Evolutionary conservation across 352 stramenopile species (phyloP).

Genomic region (Thraustochytrium striatum): DNA sequence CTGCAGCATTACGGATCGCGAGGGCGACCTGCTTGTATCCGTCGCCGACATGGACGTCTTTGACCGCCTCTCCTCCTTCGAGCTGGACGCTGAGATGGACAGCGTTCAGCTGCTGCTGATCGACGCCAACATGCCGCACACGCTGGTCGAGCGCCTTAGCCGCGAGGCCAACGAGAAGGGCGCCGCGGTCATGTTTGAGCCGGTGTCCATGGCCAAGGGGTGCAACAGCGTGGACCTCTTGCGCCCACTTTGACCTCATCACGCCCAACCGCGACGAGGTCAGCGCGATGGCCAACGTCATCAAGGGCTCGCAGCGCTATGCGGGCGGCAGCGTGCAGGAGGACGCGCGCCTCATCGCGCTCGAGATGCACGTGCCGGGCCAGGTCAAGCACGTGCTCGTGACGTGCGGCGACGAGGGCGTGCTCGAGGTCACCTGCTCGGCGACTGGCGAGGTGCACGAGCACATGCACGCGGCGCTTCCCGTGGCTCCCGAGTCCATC

Average conservation of each 20-base stretch:
- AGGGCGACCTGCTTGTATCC: slow-evolving; percentile 67
- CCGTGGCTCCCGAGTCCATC: neutral
- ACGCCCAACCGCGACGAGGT: slow-evolving; percentile 73
- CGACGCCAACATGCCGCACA: slow-evolving; percentile 70
- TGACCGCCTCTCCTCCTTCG: slow-evolving; percentile 17
- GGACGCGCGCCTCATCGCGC: slow-evolving; percentile 53
- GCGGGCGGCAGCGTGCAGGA: slow-evolving; percentile 56
- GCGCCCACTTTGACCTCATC: slow-evolving; percentile 63
- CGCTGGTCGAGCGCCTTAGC: slow-evolving; percentile 29
- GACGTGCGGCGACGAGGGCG: slow-evolving; percentile 69
- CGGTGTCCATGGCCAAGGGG: slow-evolving; percentile 74
- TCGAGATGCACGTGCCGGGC: slow-evolving; percentile 27
- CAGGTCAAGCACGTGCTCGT: slow-evolving; percentile 67
- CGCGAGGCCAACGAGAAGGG: slow-evolving; percentile 11
- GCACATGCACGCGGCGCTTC: neutral
- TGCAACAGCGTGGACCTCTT: slow-evolving; percentile 61
- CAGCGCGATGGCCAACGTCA: slow-evolving; percentile 64
- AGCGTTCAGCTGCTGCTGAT: slow-evolving; percentile 63
- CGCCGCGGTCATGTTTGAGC: slow-evolving; percentile 71
- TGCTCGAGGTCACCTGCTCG: slow-evolving; percentile 48
- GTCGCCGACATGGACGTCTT: slow-evolving; percentile 46
- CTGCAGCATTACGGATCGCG: slow-evolving; percentile 67
- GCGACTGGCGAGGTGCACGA: slow-evolving; percentile 3
- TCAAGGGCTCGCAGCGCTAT: slow-evolving; percentile 55
- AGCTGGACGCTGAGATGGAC: slow-evolving; percentile 56